Conservation (phyloP, 2,329 filamentous ascomycete genomes). For the Beauveria brongniartii region DNA sequence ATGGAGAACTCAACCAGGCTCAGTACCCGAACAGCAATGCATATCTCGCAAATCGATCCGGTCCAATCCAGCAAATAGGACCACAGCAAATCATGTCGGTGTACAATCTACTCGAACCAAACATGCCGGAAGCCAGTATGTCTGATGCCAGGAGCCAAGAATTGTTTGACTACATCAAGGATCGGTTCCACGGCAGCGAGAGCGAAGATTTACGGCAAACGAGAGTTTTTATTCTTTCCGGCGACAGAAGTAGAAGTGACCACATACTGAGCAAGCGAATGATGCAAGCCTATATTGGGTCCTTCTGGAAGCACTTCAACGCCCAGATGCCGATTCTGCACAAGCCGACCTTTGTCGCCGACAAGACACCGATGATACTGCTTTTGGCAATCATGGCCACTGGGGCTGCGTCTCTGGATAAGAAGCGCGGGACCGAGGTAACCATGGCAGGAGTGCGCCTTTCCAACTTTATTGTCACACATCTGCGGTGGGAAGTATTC, state of each 20-base stretch:
- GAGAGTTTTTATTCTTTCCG: slow-evolving; percentile 70
- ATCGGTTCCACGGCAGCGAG: slow-evolving; percentile 73
- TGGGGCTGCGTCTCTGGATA: slow-evolving; percentile 82
- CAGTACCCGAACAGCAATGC: slow-evolving; percentile 17
- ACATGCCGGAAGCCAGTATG: slow-evolving; percentile 68
- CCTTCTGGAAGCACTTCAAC: slow-evolving; percentile 93
- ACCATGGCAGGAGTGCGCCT: slow-evolving; percentile 73
- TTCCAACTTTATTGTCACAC: slow-evolving; percentile 84
- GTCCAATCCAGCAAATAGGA: slow-evolving; percentile 35
- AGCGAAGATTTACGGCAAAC: slow-evolving; percentile 65
- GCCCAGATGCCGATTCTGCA: slow-evolving; percentile 91
- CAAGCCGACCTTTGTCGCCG: slow-evolving; percentile 84
- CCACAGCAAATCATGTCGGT: slow-evolving; percentile 83
- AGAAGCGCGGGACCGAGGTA: slow-evolving; percentile 64
- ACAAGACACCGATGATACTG: slow-evolving; percentile 76
- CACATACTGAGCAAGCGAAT: slow-evolving; percentile 77
- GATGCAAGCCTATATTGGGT: slow-evolving; percentile 91
- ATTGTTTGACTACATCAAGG: slow-evolving; percentile 71
- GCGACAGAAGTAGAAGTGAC: slow-evolving; percentile 58
- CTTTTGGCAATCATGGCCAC: slow-evolving; percentile 87
- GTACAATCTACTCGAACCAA: slow-evolving; percentile 74
- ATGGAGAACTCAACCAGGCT: slow-evolving; percentile 40
- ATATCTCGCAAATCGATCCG: neutral
- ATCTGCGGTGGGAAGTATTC: slow-evolving; percentile 93
- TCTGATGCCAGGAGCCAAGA: slow-evolving; percentile 84